Conservation (phyloP, 371 early-diverging fungal genomes). For the Rhizopus microsporus region DNA sequence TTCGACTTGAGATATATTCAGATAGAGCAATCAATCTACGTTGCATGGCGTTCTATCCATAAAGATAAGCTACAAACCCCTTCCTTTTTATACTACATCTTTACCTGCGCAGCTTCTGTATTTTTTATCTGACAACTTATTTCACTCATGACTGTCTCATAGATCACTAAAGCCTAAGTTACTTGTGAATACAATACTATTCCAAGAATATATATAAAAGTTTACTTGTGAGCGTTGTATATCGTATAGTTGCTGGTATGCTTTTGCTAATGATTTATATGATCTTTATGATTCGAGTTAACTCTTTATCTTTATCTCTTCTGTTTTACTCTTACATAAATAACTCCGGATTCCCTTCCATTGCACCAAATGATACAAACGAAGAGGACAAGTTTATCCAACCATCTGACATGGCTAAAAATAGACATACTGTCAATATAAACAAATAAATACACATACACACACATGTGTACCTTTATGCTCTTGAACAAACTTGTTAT, state of each 20-base stretch:
- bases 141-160: slow-evolving; percentile 38
- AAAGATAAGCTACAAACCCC: neutral
- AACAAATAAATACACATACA: neutral
- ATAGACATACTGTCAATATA: neutral
- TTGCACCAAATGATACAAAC: slow-evolving; percentile 42
- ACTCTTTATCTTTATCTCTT: neutral
- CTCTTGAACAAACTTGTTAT: slow-evolving; percentile 14
- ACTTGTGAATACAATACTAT: neutral
- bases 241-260: slow-evolving; percentile 30
- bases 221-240: slow-evolving; percentile 36
- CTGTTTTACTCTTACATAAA: slow-evolving; percentile 32
- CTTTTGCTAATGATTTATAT: slow-evolving; percentile 38
- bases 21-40: slow-evolving; percentile 29
- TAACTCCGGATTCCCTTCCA: slow-evolving; percentile 38
- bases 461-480: slow-evolving; percentile 15
- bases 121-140: slow-evolving; percentile 36
- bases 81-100: neutral
- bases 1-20: slow-evolving; percentile 35
- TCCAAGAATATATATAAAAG: neutral
- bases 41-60: slow-evolving; percentile 30
- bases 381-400: slow-evolving; percentile 34
- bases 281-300: slow-evolving; percentile 9
- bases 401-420: slow-evolving; percentile 13
- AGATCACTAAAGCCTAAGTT: slow-evolving; percentile 20
- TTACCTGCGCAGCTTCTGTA: slow-evolving; percentile 34